Base-by-base conservation (phyloP, 2,329 filamentous ascomycete species). In the Cytospora paraplurivora region DNA sequence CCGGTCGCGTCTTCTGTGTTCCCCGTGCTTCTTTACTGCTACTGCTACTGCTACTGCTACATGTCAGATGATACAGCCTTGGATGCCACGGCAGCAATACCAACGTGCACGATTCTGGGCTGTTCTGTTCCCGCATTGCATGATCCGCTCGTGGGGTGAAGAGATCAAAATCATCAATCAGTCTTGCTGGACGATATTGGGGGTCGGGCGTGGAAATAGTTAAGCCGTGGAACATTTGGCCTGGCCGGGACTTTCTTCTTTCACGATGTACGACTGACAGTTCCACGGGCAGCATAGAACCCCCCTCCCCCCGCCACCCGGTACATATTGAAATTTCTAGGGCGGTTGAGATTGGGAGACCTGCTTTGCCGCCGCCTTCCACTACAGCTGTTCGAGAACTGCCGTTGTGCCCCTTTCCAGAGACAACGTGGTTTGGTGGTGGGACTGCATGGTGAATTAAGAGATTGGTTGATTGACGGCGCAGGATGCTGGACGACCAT, bases 1-100 rank as follows among this genome's bases (percentile, higher is more conserved):
- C 50, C 49, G 41, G 57, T 34, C 34, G 27, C 19, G 34, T 47
- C 12, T 47, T 27, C 27, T 27, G 27, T 27, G 27, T 27, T 27
- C 4, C 4, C 27, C 52, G 52, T 37, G 52, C 52, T 34, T 19
- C 27, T 47, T 27, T 27, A 27, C 27, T 49, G 56, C 13, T 50
- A 19, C 37, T 33, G 13, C 21, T 21, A 17, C 21, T 44, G n/a
- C 44, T 21, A 21, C 44, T 6, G 49, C 49, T 51, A 55, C 51
- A 55, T 61, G 58, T 55, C 58, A 44, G 58, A 61, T 55, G 37
- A 55, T 38, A 61, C 58, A 61, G 51, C 51, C 10, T 61, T 37
- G 51, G 54, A 55, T 61, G 10, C 7, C 44, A 61, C 58, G 50
- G 54, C 58, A 44, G 51, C 51, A 21, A 47, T 54, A 55, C 49